A percentile compares a stretch with the other conserved stretches of the same genome.
Evolutionary conservation across 768 basidiomycete species (phyloP).

Genomic region (Lentinula guzmanii): DNA sequence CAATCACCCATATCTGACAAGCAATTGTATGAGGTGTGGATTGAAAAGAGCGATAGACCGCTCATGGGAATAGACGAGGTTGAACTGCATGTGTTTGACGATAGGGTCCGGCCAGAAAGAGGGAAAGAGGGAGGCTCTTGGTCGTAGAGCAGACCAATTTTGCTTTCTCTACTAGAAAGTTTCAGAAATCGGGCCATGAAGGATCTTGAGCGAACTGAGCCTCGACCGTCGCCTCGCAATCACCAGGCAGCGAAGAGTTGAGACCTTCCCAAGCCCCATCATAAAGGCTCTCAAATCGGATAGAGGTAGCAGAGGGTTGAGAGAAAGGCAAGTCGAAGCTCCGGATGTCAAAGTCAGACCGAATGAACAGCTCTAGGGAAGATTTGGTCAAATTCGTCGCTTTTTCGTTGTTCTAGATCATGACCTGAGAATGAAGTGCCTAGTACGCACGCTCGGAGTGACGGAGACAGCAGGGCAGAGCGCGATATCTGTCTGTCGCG

Average conservation of each 20-base stretch:
- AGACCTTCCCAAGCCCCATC: background rate
- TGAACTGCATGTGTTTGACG: background rate
- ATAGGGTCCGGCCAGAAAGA: background rate
- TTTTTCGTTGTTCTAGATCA: background rate
- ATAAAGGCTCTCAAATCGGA: background rate
- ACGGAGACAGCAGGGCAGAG: background rate
- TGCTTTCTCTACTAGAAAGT: background rate
- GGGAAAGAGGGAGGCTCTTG: background rate
- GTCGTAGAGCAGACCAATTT: background rate
- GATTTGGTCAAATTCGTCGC: background rate
- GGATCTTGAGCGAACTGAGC: background rate
- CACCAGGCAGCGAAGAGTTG: background rate
- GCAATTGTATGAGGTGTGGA: background rate
- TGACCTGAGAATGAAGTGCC: background rate
- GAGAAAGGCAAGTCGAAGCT: no score
- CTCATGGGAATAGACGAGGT: no score
- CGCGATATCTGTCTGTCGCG: background rate
- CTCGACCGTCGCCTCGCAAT: background rate
- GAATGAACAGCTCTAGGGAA: background rate
- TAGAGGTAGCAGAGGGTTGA: background rate
- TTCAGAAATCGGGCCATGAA: background rate
- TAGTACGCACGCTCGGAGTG: background rate
- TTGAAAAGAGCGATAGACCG: background rate
- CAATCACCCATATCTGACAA: background rate
- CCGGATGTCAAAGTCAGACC: background rate